Base-by-base conservation (phyloP, 2,329 filamentous ascomycete genomes). In the Chaetomiaceae sp. region DNA sequence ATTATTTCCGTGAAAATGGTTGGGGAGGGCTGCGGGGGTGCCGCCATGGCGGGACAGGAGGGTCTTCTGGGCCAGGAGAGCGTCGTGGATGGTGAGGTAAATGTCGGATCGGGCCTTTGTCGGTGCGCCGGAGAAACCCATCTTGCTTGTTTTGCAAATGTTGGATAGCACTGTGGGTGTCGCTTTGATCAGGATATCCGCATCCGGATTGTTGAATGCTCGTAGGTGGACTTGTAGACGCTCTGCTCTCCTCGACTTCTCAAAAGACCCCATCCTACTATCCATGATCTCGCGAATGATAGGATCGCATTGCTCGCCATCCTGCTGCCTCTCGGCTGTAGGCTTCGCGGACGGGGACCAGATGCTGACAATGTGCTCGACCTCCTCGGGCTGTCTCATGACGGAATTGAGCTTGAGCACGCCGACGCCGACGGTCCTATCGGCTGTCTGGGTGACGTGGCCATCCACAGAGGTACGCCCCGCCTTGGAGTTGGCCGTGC, bases 71-170 rank as follows among this genome's bases (percentile, higher is more conserved):
- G 86, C 84, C 20, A 99, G 73, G n/a, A 84, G 76, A 0, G 89
- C 87, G 56, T 89, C 84, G 51, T 83, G 82, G 42, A 99, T 69
- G 0, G 90, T 96, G 39, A 99, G 69, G 65, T 99, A 99, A 44
- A 99, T 97, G 66, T 99, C 95, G 10, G 90, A 96, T 61, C 95
- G 79, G 14, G 87, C 78, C 65, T 89, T 91, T 0, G 86, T 90
- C 0, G 93, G 92, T 2, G 91, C 91, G 12, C 91, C 91, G 3
- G 92, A 89, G 66, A 99, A 97, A 2, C 91, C 93, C 67, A 97
- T 91, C 66, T 93, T 93, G 61, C 78, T 86, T 0, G 91, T 95
- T 66, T 86, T 86, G 51, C 78, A 77, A 53, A 97, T 81, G 45
- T 86, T 85, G 44, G 95, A 86, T 13, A 99, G 80, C 13, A 95